Evolutionary conservation across 495 filamentous ascomycete species (phyloP).

Genomic region (Talaromyces ruber): DNA sequence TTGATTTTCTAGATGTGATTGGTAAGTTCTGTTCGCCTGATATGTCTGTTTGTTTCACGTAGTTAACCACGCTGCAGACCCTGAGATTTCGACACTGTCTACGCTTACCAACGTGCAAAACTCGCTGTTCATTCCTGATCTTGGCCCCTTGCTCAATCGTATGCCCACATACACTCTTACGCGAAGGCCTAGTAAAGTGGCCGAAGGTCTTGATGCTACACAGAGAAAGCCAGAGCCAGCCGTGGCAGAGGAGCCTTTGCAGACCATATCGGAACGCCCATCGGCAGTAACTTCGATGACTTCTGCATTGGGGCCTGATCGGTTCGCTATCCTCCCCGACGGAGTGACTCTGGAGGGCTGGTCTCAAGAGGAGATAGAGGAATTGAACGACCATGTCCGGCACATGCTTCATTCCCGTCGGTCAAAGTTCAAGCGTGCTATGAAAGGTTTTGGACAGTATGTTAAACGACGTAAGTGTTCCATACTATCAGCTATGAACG

Average conservation of each 20-base stretch:
- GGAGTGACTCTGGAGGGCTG: conserved; percentile 59
- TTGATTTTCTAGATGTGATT: conserved; percentile 64
- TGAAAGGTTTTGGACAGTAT: conserved; percentile 72
- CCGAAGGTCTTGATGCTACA: conserved; percentile 17
- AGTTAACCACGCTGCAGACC: conserved; percentile 38
- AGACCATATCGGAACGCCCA: conserved; percentile 16
- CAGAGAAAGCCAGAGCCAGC: conserved; percentile 23
- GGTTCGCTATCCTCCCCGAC: conserved; percentile 37
- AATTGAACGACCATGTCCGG: conserved; percentile 72
- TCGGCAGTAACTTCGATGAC: conserved; percentile 22
- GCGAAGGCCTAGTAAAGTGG: conserved; percentile 23
- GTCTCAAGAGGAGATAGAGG: conserved; percentile 57
- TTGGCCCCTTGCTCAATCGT: conserved; percentile 58
- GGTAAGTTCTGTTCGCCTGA: conserved; percentile 35
- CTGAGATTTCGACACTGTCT: conserved; percentile 64
- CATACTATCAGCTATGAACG: not conserved
- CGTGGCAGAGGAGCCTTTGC: conserved; percentile 16
- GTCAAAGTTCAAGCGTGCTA: conserved; percentile 62
- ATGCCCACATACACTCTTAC: conserved; percentile 68
- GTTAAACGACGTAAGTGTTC: conserved; percentile 48
- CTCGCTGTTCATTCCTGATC: conserved; percentile 65
- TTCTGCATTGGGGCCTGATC: conserved; percentile 21
- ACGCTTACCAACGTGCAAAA: conserved; percentile 76
- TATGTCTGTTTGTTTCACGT: not conserved
- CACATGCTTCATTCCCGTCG: conserved; percentile 74